These are phyloP conservation scores for Sporothrix brasiliensis DNA, from an alignment of 2,329 filamentous ascomycete genomes.

Conservation along the genomic window DNA sequence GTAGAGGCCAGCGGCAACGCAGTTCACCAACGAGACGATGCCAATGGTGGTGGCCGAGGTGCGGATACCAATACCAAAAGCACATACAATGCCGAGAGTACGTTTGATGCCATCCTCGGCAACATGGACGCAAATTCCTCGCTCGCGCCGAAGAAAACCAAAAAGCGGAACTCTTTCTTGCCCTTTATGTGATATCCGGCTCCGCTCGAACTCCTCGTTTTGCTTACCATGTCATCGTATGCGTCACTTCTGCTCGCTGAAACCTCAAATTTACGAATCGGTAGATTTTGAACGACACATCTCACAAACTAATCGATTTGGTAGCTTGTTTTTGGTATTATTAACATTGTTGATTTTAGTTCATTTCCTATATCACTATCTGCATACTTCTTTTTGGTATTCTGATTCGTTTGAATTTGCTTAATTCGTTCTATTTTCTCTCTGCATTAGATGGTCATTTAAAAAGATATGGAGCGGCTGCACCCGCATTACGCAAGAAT, in stretches of 20 bases:
- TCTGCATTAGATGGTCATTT: background rate
- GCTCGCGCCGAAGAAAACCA: conserved; percentile 39
- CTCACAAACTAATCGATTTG: background rate
- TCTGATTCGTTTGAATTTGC: background rate
- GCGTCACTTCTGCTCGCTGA: background rate
- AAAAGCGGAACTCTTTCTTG: conserved; percentile 41
- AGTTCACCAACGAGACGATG: conserved; percentile 11
- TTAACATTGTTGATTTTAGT: background rate
- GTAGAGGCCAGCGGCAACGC: conserved; percentile 21
- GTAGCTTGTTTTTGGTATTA: background rate
- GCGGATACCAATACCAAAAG: conserved; percentile 13
- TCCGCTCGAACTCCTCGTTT: background rate
- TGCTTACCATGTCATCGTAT: background rate
- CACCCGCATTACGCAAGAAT: background rate
- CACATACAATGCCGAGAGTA: conserved; percentile 30
- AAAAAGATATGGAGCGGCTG: conserved; percentile 13
- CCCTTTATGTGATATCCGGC: conserved; percentile 33
- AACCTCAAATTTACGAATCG: background rate
- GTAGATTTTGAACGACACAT: background rate
- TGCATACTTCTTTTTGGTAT: background rate
- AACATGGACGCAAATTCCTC: conserved; percentile 40
- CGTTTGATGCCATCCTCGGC: conserved; percentile 47
- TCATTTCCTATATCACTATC: background rate
- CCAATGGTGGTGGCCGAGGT: background rate
- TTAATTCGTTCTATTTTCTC: background rate